Evolutionary conservation across 225 moss, liverwort and hornwort species (phyloP).

Genomic region (Rhytidiadelphus loreus): DNA sequence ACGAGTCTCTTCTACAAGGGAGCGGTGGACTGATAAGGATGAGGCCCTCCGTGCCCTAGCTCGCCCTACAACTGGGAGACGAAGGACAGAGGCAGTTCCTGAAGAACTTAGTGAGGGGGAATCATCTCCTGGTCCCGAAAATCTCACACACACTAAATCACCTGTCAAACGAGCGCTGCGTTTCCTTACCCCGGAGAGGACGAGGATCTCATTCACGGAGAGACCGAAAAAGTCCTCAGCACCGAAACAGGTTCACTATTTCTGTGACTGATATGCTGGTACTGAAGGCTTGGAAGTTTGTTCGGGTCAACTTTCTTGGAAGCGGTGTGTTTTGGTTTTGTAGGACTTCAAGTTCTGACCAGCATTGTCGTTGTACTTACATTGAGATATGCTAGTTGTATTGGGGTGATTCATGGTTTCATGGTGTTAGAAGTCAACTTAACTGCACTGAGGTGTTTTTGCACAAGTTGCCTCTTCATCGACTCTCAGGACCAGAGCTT

Average conservation of each 20-base stretch:
- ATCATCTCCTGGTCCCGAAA: not conserved
- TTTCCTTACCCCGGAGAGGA: not conserved
- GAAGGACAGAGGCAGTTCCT: not conserved
- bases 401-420: not conserved
- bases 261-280: not conserved
- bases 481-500: not conserved
- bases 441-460: constrained; percentile 1
- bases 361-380: not conserved
- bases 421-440: not conserved
- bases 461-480: not conserved
- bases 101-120: not conserved
- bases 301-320: not conserved
- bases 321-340: not conserved
- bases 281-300: not conserved
- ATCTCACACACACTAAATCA: not conserved
- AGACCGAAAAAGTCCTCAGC: not conserved
- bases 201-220: not conserved
- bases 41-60: constrained; percentile 23
- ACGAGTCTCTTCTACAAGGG: not conserved
- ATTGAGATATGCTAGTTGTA: constrained; percentile 9
- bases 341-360: not conserved
- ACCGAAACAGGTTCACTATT: not conserved
- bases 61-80: not conserved
- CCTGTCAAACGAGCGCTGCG: not conserved
- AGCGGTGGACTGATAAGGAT: not conserved